Evolutionary conservation across 768 basidiomycete species (phyloP).

Genomic region (Lactarius sanguifluus): DNA sequence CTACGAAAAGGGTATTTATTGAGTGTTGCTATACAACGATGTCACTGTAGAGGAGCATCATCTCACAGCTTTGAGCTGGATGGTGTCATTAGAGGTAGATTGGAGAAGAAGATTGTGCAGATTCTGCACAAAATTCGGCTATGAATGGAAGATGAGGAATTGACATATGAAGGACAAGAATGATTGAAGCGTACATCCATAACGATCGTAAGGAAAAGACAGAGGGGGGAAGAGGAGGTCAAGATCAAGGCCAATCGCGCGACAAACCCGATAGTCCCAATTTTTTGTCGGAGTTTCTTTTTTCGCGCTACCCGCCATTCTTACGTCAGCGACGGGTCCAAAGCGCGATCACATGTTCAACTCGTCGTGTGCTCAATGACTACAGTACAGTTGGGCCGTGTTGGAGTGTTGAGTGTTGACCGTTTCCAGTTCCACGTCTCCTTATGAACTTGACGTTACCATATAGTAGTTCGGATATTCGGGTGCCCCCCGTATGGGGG

Average conservation of each 20-base stretch:
- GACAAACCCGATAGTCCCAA: constrained; percentile 39
- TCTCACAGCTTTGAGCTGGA: constrained; percentile 83
- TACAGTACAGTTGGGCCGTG: no score
- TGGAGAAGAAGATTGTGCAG: constrained; percentile 85
- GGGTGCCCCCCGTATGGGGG: constrained; percentile 17
- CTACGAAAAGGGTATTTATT: constrained; percentile 40
- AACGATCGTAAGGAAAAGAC: constrained; percentile 21
- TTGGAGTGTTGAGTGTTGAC: no score
- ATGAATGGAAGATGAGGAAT: constrained; percentile 16
- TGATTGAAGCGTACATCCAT: constrained; percentile 51
- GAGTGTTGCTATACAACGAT: constrained; percentile 21
- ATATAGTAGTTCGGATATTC: constrained; percentile 22
- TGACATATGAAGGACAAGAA: background rate
- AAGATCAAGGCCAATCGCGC: constrained; percentile 19
- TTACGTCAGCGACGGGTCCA: background rate
- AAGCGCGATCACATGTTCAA: background rate
- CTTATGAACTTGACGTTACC: background rate
- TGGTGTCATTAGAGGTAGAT: constrained; percentile 85
- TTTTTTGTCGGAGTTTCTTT: constrained; percentile 61
- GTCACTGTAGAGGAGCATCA: constrained; percentile 10
- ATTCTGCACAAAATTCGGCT: constrained; percentile 75
- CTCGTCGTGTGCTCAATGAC: background rate
- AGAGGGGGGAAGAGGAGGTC: constrained; percentile 25
- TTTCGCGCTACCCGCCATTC: constrained; percentile 9
- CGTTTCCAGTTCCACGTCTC: background rate